These are phyloP conservation scores for Haplosporangium gracile DNA, from an alignment of 192 early-diverging fungal species.

Conservation along the genomic window DNA sequence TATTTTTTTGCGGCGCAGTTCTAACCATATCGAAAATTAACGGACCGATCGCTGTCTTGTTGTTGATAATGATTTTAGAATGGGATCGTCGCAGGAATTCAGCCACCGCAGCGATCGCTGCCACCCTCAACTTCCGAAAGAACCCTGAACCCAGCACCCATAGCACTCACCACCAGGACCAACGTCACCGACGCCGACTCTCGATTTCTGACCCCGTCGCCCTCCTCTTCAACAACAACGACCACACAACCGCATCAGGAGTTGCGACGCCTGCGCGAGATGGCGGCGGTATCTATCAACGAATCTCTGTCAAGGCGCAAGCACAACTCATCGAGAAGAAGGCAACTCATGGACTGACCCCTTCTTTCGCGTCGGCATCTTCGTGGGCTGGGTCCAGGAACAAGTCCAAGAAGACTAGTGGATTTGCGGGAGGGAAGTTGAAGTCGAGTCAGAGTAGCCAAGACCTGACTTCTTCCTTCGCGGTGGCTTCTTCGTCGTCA, in stretches of 20 bases:
- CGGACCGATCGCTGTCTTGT: background rate
- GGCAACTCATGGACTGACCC: background rate
- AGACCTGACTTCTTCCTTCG: background rate
- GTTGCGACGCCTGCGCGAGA: background rate
- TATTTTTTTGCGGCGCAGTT: background rate
- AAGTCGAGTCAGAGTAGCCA: slow-evolving; percentile 11
- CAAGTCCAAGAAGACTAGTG: slow-evolving; percentile 4
- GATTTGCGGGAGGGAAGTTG: background rate
- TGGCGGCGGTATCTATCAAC: background rate
- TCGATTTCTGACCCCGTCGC: background rate
- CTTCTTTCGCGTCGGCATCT: background rate
- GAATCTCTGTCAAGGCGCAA: slow-evolving; percentile 18
- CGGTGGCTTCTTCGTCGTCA: background rate
- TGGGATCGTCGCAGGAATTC: slow-evolving; percentile 23
- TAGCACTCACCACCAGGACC: background rate
- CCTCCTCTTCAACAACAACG: background rate
- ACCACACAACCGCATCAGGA: background rate
- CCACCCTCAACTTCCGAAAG: slow-evolving; percentile 38
- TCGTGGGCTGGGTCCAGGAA: background rate
- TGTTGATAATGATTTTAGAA: slow-evolving; percentile 2
- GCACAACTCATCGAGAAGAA: slow-evolving; percentile 28
- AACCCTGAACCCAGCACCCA: slow-evolving; percentile 11
- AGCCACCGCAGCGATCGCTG: slow-evolving; percentile 32
- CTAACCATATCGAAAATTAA: too few species aligned
- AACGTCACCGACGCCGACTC: background rate